These are phyloP conservation scores for Metarhizium album DNA, from an alignment of 2,329 filamentous ascomycete genomes.

Conservation along the genomic window DNA sequence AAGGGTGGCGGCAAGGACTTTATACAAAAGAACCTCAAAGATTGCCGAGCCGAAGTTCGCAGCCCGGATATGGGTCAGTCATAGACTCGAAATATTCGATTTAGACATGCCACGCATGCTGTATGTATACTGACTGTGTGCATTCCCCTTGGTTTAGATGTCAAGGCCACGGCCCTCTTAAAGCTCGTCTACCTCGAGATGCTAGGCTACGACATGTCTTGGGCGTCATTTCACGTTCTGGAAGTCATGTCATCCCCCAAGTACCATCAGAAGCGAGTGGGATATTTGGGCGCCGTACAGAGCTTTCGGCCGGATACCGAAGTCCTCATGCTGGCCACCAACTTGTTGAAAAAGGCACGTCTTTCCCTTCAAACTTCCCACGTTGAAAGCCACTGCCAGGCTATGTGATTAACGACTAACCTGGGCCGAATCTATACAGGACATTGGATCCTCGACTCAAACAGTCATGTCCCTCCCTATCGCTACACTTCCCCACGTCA, in stretches of 20 bases:
- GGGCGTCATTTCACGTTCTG: conserved; percentile 95
- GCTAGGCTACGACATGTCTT: conserved; percentile 99
- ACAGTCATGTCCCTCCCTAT: conserved; percentile 79
- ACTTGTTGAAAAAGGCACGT: conserved; percentile 79
- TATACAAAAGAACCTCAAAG: conserved; percentile 83
- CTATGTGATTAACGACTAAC: not conserved
- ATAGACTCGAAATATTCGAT: not conserved
- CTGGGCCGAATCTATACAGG: conserved; percentile 24
- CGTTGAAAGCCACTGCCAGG: too few species aligned
- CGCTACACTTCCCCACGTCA: conserved; percentile 83
- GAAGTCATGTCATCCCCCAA: conserved; percentile 98
- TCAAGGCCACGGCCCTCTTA: conserved; percentile 90
- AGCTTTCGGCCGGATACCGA: conserved; percentile 94
- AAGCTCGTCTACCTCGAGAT: conserved; percentile 98
- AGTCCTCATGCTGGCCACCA: conserved; percentile 94
- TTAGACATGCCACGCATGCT: conserved; percentile 1
- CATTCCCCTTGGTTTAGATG: conserved; percentile 43
- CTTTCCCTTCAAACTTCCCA: not conserved
- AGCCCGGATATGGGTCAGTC: conserved; percentile 80
- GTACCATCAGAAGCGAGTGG: conserved; percentile 89
- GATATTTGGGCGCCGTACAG: conserved; percentile 90
- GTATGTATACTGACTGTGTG: not conserved
- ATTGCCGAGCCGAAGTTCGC: conserved; percentile 89
- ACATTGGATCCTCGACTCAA: conserved; percentile 61
- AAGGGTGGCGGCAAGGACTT: conserved; percentile 94